Evolutionary conservation across 208 protist species (phyloP).

Genomic region (Crithidia mellificae): DNA sequence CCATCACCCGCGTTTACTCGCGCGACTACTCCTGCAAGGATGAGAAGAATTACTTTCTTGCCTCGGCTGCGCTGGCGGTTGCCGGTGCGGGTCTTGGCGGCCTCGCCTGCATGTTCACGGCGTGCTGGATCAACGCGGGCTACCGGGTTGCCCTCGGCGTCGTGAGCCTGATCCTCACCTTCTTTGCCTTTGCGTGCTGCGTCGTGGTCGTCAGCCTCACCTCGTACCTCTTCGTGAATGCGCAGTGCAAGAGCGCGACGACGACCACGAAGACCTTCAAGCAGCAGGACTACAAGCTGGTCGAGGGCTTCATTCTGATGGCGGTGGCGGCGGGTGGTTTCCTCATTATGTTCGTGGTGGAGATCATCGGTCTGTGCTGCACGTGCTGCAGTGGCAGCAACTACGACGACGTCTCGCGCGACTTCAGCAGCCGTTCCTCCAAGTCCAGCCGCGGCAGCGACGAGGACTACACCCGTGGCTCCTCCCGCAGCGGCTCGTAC

Average conservation of each 20-base stretch:
- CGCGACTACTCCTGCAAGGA: constrained; percentile 6
- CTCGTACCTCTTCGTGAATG: constrained; percentile 5
- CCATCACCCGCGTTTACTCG: constrained; percentile 7
- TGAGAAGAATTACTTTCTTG: constrained; percentile 6
- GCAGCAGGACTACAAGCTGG: constrained; percentile 26
- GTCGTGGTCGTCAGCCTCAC: constrained; percentile 12
- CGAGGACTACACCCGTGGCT: neutral
- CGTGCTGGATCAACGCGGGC: constrained; percentile 16
- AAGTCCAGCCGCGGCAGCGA: neutral
- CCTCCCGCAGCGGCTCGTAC: constrained; percentile 7
- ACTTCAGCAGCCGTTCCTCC: constrained; percentile 1
- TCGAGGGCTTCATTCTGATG: constrained; percentile 37
- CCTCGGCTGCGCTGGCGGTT: constrained; percentile 6
- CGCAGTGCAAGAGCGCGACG: neutral
- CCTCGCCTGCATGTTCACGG: constrained; percentile 16
- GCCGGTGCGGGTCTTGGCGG: constrained; percentile 17
- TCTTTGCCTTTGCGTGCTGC: constrained; percentile 22
- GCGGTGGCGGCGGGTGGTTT: constrained; percentile 31
- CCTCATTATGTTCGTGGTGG: constrained; percentile 18
- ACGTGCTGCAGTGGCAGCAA: constrained; percentile 1
- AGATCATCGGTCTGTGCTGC: constrained; percentile 15
- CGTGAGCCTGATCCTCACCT: constrained; percentile 13
- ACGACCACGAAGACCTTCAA: constrained; percentile 4
- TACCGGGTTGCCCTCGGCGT: constrained; percentile 8
- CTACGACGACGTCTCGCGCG: constrained; percentile 14